Percentiles rank a stretch among this genome's conserved stretches.
Evolutionary conservation across 2,329 filamentous ascomycete genomes (phyloP).

Genomic region (Aspergillus sp.): DNA sequence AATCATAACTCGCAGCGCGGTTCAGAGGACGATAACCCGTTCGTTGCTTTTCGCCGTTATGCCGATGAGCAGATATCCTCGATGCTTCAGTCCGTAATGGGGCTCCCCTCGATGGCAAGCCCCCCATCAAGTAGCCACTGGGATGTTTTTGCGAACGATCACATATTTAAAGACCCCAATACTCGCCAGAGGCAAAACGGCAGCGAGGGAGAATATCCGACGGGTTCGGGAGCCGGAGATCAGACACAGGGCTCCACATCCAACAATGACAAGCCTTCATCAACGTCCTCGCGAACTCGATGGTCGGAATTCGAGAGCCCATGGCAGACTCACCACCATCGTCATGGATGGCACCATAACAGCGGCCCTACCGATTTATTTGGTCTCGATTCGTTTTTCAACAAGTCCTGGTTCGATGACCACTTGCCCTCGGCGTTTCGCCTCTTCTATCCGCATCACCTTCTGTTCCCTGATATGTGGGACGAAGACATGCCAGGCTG

Average conservation of each 20-base stretch:
- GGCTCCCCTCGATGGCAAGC: slow-evolving; percentile 35
- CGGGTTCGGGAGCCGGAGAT: slow-evolving; percentile 5
- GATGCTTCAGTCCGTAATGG: slow-evolving; percentile 49
- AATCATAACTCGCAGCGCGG: slow-evolving; percentile 10
- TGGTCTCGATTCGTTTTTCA: slow-evolving; percentile 31
- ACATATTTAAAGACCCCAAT: slow-evolving; percentile 17
- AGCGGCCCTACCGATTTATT: slow-evolving; percentile 18
- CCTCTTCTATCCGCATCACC: slow-evolving; percentile 22
- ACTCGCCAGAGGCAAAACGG: slow-evolving; percentile 11
- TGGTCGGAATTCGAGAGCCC: slow-evolving; percentile 16
- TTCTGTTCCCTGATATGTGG: slow-evolving; percentile 22
- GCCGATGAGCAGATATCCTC: slow-evolving; percentile 55
- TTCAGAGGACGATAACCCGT: slow-evolving; percentile 47
- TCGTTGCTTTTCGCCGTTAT: slow-evolving; percentile 57
- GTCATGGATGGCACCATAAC: slow-evolving; percentile 1
- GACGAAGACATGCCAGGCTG: slow-evolving; percentile 32
- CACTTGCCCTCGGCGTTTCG: slow-evolving; percentile 22
- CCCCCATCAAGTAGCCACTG: slow-evolving; percentile 29
- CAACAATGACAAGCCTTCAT: neutral
- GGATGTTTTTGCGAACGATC: slow-evolving; percentile 30
- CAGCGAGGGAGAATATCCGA: slow-evolving; percentile 1
- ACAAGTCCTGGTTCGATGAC: slow-evolving; percentile 28
- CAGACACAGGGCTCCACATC: no score
- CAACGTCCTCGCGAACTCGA: slow-evolving; percentile 4
- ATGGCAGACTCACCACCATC: slow-evolving; percentile 19